These are phyloP conservation scores for Nepenthes alata DNA, from an alignment of 179 eudicot species.

Conservation along the genomic window DNA sequence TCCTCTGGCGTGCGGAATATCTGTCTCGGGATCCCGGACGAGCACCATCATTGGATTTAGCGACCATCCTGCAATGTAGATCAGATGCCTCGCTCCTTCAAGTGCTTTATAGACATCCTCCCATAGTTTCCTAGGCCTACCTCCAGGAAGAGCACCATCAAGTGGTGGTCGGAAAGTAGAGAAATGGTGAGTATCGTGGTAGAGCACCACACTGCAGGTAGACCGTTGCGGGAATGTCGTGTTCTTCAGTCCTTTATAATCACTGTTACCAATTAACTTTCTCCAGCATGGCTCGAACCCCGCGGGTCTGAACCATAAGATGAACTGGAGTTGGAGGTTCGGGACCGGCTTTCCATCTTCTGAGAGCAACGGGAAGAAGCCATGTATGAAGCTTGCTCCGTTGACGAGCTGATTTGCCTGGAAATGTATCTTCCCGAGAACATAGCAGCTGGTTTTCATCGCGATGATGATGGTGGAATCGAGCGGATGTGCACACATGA, in stretches of 20 bases:
- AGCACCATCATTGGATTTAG: conserved; percentile 69
- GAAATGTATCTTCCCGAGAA: conserved; percentile 53
- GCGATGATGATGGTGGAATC: conserved; percentile 59
- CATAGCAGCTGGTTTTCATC: conserved; percentile 47
- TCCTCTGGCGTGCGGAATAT: conserved; percentile 58
- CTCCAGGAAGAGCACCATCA: conserved; percentile 6
- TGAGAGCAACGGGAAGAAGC: conserved; percentile 51
- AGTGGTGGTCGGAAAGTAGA: conserved; percentile 45
- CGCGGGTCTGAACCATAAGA: conserved; percentile 84
- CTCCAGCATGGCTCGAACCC: conserved; percentile 61
- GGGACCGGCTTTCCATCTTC: conserved; percentile 39
- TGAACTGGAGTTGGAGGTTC: conserved; percentile 46
- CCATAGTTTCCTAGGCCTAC: conserved; percentile 53
- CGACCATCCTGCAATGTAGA: conserved; percentile 96
- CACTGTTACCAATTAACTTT: conserved; percentile 29
- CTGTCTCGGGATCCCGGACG: conserved; percentile 61
- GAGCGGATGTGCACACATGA: conserved; percentile 74
- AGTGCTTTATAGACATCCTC: conserved; percentile 81
- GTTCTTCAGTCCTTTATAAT: conserved; percentile 50
- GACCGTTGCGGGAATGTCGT: conserved; percentile 67
- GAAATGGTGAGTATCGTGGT: conserved; percentile 84
- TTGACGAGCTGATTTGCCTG: conserved; percentile 40
- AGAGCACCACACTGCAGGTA: conserved; percentile 51
- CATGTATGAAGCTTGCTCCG: conserved; percentile 52
- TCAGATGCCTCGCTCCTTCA: conserved; percentile 75